These are phyloP conservation scores for Diplotaxis tenuifolia DNA, from an alignment of 345 rosid species.

Conservation along the genomic window DNA sequence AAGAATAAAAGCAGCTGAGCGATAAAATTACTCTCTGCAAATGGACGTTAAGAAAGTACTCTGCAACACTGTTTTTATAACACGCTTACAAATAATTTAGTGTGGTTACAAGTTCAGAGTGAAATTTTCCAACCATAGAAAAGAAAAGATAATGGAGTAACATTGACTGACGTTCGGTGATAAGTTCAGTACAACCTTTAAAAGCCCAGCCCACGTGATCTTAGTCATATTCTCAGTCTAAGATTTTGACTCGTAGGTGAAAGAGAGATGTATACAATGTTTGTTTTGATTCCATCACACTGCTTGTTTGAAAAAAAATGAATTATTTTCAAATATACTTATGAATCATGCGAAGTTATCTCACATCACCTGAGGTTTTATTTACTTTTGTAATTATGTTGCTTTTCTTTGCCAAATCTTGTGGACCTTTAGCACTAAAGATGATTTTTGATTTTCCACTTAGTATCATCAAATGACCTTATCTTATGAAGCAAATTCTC, in stretches of 20 bases:
- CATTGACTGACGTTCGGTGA: constrained; percentile 10
- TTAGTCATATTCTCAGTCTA: constrained; percentile 15
- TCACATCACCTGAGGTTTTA: no score
- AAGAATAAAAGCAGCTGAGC: background rate
- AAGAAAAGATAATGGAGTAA: constrained; percentile 11
- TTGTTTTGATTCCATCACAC: background rate
- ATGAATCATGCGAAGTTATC: background rate
- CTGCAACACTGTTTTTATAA: background rate
- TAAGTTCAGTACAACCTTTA: constrained; percentile 9
- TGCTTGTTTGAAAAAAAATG: background rate
- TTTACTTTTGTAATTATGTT: background rate
- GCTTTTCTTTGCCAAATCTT: background rate
- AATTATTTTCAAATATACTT: background rate
- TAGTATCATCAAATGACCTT: background rate
- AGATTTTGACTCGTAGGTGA: constrained; percentile 3
- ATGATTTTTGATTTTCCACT: background rate
- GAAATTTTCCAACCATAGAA: constrained; percentile 5
- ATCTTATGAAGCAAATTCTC: background rate
- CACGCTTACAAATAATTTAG: constrained; percentile 6
- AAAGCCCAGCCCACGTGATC: constrained; percentile 25
- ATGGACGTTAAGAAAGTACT: background rate
- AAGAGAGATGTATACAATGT: background rate
- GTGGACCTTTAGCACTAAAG: background rate
- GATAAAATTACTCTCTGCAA: background rate
- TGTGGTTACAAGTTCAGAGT: background rate